Percentiles rank a stretch among this genome's conserved stretches.
phyloP scores from a whole-genome alignment of 2,329 filamentous ascomycete species.

The Fusarium begoniae region DNA sequence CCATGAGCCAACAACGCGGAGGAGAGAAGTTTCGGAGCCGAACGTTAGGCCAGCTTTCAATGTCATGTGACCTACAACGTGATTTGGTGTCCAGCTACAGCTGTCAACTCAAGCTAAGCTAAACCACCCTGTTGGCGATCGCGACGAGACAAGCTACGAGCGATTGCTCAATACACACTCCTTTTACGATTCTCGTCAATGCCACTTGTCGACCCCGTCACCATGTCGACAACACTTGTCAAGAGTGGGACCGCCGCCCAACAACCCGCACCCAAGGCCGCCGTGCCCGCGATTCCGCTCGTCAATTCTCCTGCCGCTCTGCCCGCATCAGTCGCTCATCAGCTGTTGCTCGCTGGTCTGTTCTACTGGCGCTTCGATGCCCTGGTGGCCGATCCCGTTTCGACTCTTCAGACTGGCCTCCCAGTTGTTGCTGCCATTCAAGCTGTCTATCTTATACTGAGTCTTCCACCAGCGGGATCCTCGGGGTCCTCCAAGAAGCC shows the following conservation, averaged over 20 bases:
- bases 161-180: constrained; percentile 30
- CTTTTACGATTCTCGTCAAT: constrained; percentile 33
- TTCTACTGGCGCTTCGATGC: constrained; percentile 71
- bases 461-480: constrained; percentile 69
- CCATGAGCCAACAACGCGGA: background rate
- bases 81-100: constrained; percentile 20
- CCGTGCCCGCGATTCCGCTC: constrained; percentile 51
- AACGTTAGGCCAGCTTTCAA: background rate
- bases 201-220: constrained; percentile 49
- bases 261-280: constrained; percentile 39
- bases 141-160: constrained; percentile 28
- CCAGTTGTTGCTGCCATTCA: constrained; percentile 73
- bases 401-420: constrained; percentile 68
- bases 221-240: constrained; percentile 50
- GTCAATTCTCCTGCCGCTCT: constrained; percentile 51
- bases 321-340: constrained; percentile 72
- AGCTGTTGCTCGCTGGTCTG: constrained; percentile 70
- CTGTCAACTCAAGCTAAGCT: constrained; percentile 27
- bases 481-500: constrained; percentile 57
- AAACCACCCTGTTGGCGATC: constrained; percentile 28
- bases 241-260: constrained; percentile 45
- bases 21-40: constrained; percentile 23
- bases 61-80: constrained; percentile 36
- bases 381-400: constrained; percentile 75
- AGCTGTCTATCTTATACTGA: constrained; percentile 67